Percentiles rank a stretch among this genome's conserved stretches.
phyloP scores from a whole-genome alignment of 805 yeast genomes.

The Metschnikowia amazonensis region DNA sequence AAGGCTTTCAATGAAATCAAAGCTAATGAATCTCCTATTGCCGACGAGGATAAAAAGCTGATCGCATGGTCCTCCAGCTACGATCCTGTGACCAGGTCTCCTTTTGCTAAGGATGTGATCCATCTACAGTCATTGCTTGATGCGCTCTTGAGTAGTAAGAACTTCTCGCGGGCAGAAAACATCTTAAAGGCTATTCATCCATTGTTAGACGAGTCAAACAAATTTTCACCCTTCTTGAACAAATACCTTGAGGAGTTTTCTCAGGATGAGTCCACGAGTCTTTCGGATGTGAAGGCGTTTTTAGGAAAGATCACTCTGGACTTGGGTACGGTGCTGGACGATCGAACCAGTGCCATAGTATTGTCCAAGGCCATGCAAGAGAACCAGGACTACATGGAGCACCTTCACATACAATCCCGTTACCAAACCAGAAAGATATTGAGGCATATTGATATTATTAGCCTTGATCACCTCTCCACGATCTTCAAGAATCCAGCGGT shows the following conservation, averaged over 20 bases:
- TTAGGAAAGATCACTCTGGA: conserved; percentile 28
- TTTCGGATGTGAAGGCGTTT: conserved; percentile 44
- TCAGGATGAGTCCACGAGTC: conserved; percentile 34
- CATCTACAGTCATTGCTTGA: conserved; percentile 76
- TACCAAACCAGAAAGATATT: conserved; percentile 31
- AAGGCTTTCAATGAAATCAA: conserved; percentile 18
- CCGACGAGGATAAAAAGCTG: conserved; percentile 14
- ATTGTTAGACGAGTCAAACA: conserved; percentile 36
- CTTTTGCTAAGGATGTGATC: conserved; percentile 52
- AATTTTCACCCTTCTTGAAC: conserved; percentile 65
- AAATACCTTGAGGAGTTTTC: conserved; percentile 50
- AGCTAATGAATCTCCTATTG: conserved; percentile 3
- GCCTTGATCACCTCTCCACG: conserved; percentile 43
- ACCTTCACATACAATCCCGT: conserved; percentile 8
- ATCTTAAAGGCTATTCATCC: conserved; percentile 61
- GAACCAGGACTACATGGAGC: conserved; percentile 12
- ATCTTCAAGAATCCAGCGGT: conserved; percentile 26
- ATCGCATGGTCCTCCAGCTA: conserved; percentile 40
- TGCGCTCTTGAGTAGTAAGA: conserved; percentile 65
- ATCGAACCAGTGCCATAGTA: conserved; percentile 58
- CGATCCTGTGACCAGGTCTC: conserved; percentile 40
- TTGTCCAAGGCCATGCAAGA: conserved; percentile 37
- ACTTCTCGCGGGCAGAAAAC: conserved; percentile 65
- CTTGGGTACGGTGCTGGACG: conserved; percentile 39
- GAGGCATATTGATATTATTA: conserved; percentile 50